Conservation (phyloP, 495 filamentous ascomycete genomes). For the Neurospora sp. region DNA sequence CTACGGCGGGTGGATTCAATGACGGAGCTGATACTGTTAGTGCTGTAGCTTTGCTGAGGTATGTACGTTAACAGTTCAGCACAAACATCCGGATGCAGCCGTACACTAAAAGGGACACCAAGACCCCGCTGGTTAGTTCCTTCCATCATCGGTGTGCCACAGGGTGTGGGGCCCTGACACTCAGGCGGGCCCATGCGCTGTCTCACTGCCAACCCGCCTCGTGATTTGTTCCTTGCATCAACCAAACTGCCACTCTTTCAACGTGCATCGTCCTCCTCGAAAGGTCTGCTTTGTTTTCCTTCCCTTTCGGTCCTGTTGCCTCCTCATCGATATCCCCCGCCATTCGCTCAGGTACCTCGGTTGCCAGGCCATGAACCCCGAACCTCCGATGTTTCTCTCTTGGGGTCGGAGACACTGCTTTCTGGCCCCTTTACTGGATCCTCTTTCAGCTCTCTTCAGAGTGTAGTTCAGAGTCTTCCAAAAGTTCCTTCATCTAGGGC, state of each 20-base stretch:
- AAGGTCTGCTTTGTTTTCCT: background rate
- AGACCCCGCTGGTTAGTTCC: conserved; percentile 3
- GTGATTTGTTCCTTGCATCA: conserved; percentile 28
- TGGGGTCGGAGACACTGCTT: background rate
- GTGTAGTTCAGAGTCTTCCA: background rate
- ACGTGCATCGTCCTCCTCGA: conserved; percentile 1
- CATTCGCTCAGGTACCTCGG: background rate
- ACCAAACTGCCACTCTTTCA: conserved; percentile 8
- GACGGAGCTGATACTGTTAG: background rate
- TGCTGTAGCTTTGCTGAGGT: background rate
- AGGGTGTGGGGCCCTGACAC: conserved; percentile 19
- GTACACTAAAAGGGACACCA: conserved; percentile 13
- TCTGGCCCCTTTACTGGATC: background rate
- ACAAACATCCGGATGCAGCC: conserved; percentile 9
- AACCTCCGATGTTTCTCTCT: background rate
- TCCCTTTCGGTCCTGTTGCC: conserved; percentile 1
- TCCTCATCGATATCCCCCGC: background rate
- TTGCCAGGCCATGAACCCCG: background rate
- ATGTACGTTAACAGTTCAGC: conserved; percentile 3
- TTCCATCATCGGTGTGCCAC: background rate
- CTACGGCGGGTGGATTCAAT: background rate
- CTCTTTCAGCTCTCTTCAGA: background rate
- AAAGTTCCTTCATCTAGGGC: background rate
- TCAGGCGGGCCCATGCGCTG: background rate
- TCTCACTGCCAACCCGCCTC: conserved; percentile 4